Evolutionary conservation across 2,329 filamentous ascomycete genomes (phyloP).

Genomic region (Pseudogymnoascus sp.): DNA sequence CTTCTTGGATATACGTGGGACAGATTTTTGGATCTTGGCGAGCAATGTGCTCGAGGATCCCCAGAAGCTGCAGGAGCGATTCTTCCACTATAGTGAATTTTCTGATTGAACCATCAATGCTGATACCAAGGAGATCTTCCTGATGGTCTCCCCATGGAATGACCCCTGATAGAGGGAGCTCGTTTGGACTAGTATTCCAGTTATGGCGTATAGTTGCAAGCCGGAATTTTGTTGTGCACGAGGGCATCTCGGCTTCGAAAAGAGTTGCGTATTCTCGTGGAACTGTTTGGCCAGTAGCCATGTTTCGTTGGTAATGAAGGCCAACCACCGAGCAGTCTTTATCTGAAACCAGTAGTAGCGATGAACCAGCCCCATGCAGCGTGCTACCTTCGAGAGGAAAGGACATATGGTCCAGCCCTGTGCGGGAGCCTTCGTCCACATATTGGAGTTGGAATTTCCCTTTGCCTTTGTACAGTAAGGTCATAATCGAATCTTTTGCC

Average conservation of each 20-base stretch:
- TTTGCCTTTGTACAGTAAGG: slow-evolving; percentile 36
- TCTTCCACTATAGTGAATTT: slow-evolving; percentile 59
- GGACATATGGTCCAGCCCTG: slow-evolving; percentile 22
- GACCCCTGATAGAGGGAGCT: slow-evolving; percentile 31
- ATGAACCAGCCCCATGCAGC: slow-evolving; percentile 10
- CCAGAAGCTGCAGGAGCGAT: slow-evolving; percentile 58
- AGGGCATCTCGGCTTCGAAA: slow-evolving; percentile 44
- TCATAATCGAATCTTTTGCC: slow-evolving; percentile 44
- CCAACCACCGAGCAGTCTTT: slow-evolving; percentile 25
- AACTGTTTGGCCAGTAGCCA: background rate
- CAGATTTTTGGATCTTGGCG: slow-evolving; percentile 39
- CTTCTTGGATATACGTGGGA: slow-evolving; percentile 24
- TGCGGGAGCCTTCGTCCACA: slow-evolving; percentile 25
- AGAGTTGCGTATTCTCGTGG: slow-evolving; percentile 22
- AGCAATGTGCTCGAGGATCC: slow-evolving; percentile 64
- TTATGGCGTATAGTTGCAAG: slow-evolving; percentile 41
- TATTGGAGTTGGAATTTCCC: slow-evolving; percentile 24
- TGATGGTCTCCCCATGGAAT: background rate
- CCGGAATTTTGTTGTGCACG: slow-evolving; percentile 45
- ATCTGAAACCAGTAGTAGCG: slow-evolving; percentile 26
- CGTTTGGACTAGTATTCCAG: slow-evolving; percentile 23
- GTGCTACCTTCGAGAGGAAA: slow-evolving; percentile 3
- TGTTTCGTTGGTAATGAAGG: slow-evolving; percentile 11
- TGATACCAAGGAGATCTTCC: slow-evolving; percentile 52
- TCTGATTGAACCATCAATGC: slow-evolving; percentile 60